Percentiles rank a stretch among this genome's conserved stretches.
These are phyloP conservation scores for Endocalyx cinctus DNA, from an alignment of 2,329 filamentous ascomycete genomes.

Conservation along the genomic window DNA sequence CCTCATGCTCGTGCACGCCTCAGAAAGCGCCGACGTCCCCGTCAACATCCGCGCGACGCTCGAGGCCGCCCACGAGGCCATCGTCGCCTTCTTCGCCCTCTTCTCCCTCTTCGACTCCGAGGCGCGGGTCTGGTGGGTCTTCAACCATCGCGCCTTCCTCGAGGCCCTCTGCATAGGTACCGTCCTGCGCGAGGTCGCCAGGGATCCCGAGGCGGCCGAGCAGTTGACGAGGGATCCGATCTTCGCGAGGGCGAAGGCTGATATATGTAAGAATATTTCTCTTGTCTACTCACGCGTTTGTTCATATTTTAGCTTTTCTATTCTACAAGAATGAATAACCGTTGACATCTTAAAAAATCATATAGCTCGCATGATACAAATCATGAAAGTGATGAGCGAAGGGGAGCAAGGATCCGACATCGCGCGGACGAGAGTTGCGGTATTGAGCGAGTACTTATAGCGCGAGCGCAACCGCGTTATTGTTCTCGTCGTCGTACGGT, in stretches of 20 bases:
- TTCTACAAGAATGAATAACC: slow-evolving; percentile 6
- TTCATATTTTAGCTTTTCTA: slow-evolving; percentile 1
- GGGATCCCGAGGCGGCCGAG: slow-evolving; percentile 42
- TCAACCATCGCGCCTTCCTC: slow-evolving; percentile 75
- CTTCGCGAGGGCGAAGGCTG: slow-evolving; percentile 53
- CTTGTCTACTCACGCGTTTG: too few relatives aligned
- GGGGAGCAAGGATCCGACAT: slow-evolving; percentile 54
- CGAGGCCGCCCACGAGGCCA: slow-evolving; percentile 71
- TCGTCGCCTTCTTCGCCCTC: slow-evolving; percentile 70
- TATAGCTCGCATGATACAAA: slow-evolving; percentile 59
- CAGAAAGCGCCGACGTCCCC: slow-evolving; percentile 59
- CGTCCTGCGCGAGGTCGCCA: slow-evolving; percentile 48
- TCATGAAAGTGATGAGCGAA: slow-evolving; percentile 55
- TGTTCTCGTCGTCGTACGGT: background rate
- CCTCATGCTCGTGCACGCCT: slow-evolving; percentile 72
- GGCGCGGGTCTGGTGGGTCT: slow-evolving; percentile 79
- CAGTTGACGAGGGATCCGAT: slow-evolving; percentile 48
- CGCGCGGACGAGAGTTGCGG: slow-evolving; percentile 53
- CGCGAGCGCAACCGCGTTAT: too few relatives aligned
- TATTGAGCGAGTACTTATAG: slow-evolving; percentile 51
- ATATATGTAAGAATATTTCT: slow-evolving; percentile 53
- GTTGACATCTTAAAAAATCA: too few relatives aligned
- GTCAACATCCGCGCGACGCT: slow-evolving; percentile 65
- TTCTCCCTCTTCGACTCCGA: slow-evolving; percentile 65
- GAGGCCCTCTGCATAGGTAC: slow-evolving; percentile 67